phyloP scores from a whole-genome alignment of 208 protist species.

The Trypanosoma cruzi region DNA sequence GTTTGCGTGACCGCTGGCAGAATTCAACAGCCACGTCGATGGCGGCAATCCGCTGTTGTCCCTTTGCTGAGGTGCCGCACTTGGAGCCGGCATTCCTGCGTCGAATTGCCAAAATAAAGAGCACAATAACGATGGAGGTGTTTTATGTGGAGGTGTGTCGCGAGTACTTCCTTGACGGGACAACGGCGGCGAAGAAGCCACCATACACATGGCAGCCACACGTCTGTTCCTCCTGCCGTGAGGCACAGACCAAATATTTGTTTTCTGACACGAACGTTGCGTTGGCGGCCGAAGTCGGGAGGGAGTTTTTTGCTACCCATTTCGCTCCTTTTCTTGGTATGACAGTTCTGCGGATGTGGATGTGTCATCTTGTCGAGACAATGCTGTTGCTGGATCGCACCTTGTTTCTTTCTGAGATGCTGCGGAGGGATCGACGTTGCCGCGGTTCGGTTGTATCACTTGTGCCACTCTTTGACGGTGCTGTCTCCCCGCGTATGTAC shows the following conservation, averaged over 20 bases:
- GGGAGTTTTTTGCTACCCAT: slow-evolving; percentile 32
- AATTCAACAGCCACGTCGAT: background rate
- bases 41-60: slow-evolving; percentile 15
- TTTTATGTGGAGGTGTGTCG: slow-evolving; percentile 46
- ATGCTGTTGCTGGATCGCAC: slow-evolving; percentile 77
- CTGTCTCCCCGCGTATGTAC: slow-evolving; percentile 83
- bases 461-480: slow-evolving; percentile 85
- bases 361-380: slow-evolving; percentile 85
- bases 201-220: slow-evolving; percentile 40
- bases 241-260: slow-evolving; percentile 42
- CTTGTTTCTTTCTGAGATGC: slow-evolving; percentile 71
- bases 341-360: slow-evolving; percentile 91
- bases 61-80: slow-evolving; percentile 50
- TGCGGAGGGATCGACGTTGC: slow-evolving; percentile 22
- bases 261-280: slow-evolving; percentile 1
- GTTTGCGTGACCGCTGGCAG: slow-evolving; percentile 31
- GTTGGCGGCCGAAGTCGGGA: slow-evolving; percentile 35
- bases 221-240: slow-evolving; percentile 54
- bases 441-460: slow-evolving; percentile 64
- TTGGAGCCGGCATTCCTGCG: slow-evolving; percentile 82
- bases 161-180: slow-evolving; percentile 40
- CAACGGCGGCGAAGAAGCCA: slow-evolving; percentile 23
- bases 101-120: slow-evolving; percentile 58
- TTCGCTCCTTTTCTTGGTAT: slow-evolving; percentile 78
- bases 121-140: slow-evolving; percentile 49